phyloP scores from a whole-genome alignment of 192 early-diverging fungal species.

The Bifiguratus adelaidae region DNA sequence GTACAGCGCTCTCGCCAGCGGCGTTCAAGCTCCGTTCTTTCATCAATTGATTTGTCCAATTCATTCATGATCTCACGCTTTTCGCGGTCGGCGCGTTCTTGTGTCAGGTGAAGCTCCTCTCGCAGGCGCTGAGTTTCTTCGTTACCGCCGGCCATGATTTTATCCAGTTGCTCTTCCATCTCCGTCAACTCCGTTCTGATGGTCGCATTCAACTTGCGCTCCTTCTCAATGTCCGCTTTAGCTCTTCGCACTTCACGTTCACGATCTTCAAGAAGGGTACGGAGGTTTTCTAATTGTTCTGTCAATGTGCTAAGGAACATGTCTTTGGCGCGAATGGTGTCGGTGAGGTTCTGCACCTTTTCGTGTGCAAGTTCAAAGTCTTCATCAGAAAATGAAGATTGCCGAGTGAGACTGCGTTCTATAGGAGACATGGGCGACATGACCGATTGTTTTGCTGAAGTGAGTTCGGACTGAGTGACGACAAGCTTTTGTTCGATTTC shows the following conservation, averaged over 20 bases:
- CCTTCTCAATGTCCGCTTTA: conserved; percentile 18
- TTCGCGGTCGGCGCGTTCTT: background rate
- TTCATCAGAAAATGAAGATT: conserved; percentile 9
- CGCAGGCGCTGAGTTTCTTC: conserved; percentile 7
- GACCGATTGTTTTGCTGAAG: conserved; percentile 5
- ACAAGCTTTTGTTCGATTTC: conserved; percentile 17
- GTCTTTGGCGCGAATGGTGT: conserved; percentile 25
- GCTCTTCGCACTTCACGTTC: conserved; percentile 19
- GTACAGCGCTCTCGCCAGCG: conserved; percentile 7
- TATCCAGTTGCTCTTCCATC: conserved; percentile 5
- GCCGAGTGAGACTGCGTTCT: conserved; percentile 2
- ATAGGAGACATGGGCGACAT: background rate
- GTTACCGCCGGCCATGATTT: conserved; percentile 7
- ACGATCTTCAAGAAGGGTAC: conserved; percentile 21
- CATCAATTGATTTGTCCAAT: conserved; percentile 1
- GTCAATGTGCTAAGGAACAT: conserved; percentile 21
- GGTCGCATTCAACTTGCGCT: conserved; percentile 7
- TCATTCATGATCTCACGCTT: conserved; percentile 10
- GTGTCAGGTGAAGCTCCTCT: background rate
- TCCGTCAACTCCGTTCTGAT: conserved; percentile 7
- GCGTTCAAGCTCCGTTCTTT: conserved; percentile 1
- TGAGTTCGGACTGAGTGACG: conserved; percentile 16
- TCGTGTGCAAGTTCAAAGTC: conserved; percentile 28
- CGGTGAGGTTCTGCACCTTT: conserved; percentile 17
- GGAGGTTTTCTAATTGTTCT: conserved; percentile 18